Conservation (phyloP, 768 basidiomycete species). For the Mycena belliarum region DNA sequence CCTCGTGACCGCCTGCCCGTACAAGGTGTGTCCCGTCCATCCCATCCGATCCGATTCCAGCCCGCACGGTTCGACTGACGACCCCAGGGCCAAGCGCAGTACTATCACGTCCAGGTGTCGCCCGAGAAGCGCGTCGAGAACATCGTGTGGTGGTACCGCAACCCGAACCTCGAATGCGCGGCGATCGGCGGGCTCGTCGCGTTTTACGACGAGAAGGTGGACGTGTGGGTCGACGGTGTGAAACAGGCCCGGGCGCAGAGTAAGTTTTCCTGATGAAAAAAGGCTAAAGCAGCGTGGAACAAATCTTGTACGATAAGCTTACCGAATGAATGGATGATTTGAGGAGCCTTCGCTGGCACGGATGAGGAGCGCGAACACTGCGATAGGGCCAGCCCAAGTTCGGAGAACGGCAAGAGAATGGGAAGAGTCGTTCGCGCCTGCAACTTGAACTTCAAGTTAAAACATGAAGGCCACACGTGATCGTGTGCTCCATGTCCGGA, state of each 20-base stretch:
- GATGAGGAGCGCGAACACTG: too few relatives aligned
- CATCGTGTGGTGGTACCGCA: slow-evolving; percentile 66
- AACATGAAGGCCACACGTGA: too few relatives aligned
- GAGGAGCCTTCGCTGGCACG: too few relatives aligned
- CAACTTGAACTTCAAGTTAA: too few relatives aligned
- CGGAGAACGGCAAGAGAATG: too few relatives aligned
- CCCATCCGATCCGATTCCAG: not conserved
- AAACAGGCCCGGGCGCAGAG: slow-evolving; percentile 42
- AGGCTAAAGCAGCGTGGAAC: too few relatives aligned
- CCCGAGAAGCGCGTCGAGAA: slow-evolving; percentile 46
- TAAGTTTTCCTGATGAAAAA: slow-evolving; percentile 22
- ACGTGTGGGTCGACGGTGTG: slow-evolving; percentile 62
- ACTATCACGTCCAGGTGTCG: slow-evolving; percentile 52
- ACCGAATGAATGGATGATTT: too few relatives aligned
- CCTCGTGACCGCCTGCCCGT: slow-evolving; percentile 54
- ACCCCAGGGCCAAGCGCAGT: slow-evolving; percentile 59
- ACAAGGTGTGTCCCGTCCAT: slow-evolving; percentile 48
- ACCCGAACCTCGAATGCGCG: slow-evolving; percentile 50
- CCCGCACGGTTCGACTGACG: too few relatives aligned
- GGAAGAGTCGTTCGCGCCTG: too few relatives aligned
- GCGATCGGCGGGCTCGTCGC: slow-evolving; percentile 53
- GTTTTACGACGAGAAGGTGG: slow-evolving; percentile 70
- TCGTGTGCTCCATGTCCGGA: too few relatives aligned
- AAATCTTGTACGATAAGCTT: too few relatives aligned
- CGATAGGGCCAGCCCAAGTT: too few relatives aligned